phyloP scores from a whole-genome alignment of 1,284 basidiomycete species.

The Ceratobasidium sp. region DNA sequence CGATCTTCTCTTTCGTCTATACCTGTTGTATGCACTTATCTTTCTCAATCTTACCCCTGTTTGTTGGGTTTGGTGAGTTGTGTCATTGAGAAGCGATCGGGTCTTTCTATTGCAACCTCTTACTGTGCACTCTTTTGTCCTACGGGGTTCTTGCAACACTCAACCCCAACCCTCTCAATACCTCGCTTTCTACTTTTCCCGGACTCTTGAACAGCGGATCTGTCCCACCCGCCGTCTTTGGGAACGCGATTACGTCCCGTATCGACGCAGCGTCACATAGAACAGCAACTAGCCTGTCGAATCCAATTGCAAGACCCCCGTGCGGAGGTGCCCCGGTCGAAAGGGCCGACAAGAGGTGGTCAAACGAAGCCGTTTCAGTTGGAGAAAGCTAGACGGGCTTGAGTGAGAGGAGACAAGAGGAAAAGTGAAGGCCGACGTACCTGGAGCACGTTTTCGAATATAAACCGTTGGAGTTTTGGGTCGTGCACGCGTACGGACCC shows the following conservation, averaged over 20 bases:
- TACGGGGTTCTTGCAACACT: background rate
- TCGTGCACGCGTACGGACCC: constrained; percentile 95
- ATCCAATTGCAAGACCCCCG: constrained; percentile 94
- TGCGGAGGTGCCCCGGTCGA: constrained; percentile 93
- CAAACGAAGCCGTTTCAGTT: constrained; percentile 81
- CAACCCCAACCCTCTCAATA: constrained; percentile 64
- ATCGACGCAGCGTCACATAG: constrained; percentile 88
- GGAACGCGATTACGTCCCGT: constrained; percentile 96
- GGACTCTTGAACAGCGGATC: constrained; percentile 93
- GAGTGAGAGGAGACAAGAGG: background rate
- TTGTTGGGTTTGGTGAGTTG: background rate
- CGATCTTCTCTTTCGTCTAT: background rate
- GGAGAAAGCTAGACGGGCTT: constrained; percentile 71
- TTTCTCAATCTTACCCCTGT: constrained; percentile 8
- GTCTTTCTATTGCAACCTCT: background rate
- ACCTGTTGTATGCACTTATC: constrained; percentile 26
- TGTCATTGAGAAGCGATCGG: constrained; percentile 8
- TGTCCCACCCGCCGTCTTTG: constrained; percentile 87
- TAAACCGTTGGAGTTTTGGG: constrained; percentile 84
- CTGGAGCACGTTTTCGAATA: constrained; percentile 84
- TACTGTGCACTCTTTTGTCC: background rate
- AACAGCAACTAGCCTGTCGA: constrained; percentile 93
- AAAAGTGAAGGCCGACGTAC: constrained; percentile 63
- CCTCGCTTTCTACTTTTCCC: constrained; percentile 68
- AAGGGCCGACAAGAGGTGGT: constrained; percentile 88